phyloP scores from a whole-genome alignment of 1,139 yeast species.

The Diutina sp. region DNA sequence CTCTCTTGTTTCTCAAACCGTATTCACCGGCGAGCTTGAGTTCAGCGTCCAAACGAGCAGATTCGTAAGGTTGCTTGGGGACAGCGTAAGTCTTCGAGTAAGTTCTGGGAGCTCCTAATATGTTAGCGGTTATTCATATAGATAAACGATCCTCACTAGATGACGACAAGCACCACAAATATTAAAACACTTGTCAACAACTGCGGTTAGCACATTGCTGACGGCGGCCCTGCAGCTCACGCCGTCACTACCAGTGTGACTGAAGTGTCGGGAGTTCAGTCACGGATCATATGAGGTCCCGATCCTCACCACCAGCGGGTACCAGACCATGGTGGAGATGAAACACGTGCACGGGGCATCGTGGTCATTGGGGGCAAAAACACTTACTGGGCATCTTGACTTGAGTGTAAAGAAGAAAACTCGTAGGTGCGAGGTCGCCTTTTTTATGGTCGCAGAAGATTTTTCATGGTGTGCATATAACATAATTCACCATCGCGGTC shows the following conservation, averaged over 20 bases:
- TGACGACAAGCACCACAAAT: neutral
- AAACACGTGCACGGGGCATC: neutral
- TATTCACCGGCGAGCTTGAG: conserved; percentile 98
- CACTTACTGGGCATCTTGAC: conserved; percentile 3
- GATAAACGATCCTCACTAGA: conserved; percentile 3
- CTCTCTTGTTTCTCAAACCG: conserved; percentile 99
- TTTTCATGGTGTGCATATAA: neutral
- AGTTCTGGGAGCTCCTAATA: conserved; percentile 89
- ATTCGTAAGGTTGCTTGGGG: conserved; percentile 98
- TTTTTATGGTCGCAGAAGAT: neutral
- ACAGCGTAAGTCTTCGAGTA: conserved; percentile 98
- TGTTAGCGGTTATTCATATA: conserved; percentile 14
- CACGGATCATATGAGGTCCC: conserved; percentile 1
- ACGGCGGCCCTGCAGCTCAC: conserved; percentile 2
- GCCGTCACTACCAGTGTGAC: conserved; percentile 20
- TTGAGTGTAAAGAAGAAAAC: neutral
- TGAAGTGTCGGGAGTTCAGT: conserved; percentile 87
- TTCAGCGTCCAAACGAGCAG: conserved; percentile 98
- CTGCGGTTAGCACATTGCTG: neutral
- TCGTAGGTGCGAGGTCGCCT: neutral
- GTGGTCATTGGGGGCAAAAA: neutral
- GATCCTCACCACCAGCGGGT: neutral
- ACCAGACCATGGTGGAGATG: neutral
- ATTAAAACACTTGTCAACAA: neutral
- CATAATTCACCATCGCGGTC: neutral